These are phyloP conservation scores for Candolleomyces aberdarensis DNA, from an alignment of 768 basidiomycete species.

Conservation along the genomic window DNA sequence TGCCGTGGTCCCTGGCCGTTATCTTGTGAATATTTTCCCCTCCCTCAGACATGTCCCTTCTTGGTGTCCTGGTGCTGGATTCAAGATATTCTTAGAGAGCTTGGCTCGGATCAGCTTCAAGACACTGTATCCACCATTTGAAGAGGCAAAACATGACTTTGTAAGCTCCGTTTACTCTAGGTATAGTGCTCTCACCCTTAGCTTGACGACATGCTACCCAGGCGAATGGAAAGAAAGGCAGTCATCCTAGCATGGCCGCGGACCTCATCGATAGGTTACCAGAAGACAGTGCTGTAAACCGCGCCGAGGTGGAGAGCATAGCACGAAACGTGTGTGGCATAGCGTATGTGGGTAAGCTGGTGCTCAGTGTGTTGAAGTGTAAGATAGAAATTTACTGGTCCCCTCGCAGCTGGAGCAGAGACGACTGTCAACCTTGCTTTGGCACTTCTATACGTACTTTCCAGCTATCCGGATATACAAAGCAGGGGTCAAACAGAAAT, in stretches of 20 bases:
- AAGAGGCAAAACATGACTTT: neutral
- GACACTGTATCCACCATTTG: neutral
- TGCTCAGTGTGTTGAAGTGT: neutral
- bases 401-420: slow-evolving; percentile 23
- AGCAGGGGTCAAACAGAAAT: slow-evolving; percentile 3
- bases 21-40: slow-evolving; percentile 4
- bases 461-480: slow-evolving; percentile 2
- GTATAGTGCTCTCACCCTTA: too few relatives aligned
- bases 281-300: neutral
- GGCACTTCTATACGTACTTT: neutral
- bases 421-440: slow-evolving; percentile 11
- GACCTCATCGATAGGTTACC: slow-evolving; percentile 1
- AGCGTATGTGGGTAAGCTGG: slow-evolving; percentile 19
- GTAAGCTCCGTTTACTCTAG: neutral
- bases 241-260: neutral
- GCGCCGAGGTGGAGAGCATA: slow-evolving; percentile 11
- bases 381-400: neutral
- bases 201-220: too few relatives aligned
- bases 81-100: neutral
- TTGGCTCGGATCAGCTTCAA: neutral
- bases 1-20: neutral
- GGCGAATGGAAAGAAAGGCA: neutral
- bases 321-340: slow-evolving; percentile 23
- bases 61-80: slow-evolving; percentile 6
- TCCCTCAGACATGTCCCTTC: slow-evolving; percentile 1